Evolutionary conservation across 192 early-diverging fungal genomes (phyloP), one percentile per base, ranked within the genome.

Genomic region (Backusella luteola): DNA sequence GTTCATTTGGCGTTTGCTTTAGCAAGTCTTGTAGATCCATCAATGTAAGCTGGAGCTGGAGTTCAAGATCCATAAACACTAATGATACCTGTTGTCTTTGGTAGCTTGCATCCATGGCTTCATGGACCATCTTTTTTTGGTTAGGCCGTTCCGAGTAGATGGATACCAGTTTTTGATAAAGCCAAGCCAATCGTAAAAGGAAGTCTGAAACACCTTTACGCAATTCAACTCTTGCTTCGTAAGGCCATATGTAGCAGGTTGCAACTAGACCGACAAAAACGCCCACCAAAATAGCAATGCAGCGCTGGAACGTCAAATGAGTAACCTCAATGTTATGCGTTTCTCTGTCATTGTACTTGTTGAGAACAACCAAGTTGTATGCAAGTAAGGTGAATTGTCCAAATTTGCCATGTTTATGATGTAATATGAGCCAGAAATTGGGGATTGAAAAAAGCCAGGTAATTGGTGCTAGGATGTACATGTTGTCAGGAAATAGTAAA

Each of bases 181-280:
- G 87, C 79, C 89, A 84, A 2, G 86, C 86, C 67, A 93, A 89
- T 26, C 91, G 89, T 41, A 94, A 81, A 41, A 96, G 75, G 67
- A 93, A 87, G 77, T 90, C 88, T 74, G 90, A 91, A 66, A 94
- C 76, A 5, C 91, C 93, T 80, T 93, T 89, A n/a, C 94, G 89
- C 29, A 96, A 81, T 21, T 93, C 90, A 21, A 90, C 91, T 19
- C 94, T 88, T 2, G 94, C 94, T 75, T 94, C 93, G 66, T 91
- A 95, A 0, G 94, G 94, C 94, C 94, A 96, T 23, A 93, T 79
- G 80, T 92, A 94, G 73, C 85, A 81, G 0, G 93, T 93, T 0
- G 88, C 87, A 14, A 87, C 66, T 59, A 96, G 83, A 2, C 94
- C 94, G 21, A 90, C 85, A 2, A 90, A 26, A 6, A 93, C 90